Evolutionary conservation across 2,329 filamentous ascomycete genomes (phyloP).

Genomic region (Hypoxylon sp.): DNA sequence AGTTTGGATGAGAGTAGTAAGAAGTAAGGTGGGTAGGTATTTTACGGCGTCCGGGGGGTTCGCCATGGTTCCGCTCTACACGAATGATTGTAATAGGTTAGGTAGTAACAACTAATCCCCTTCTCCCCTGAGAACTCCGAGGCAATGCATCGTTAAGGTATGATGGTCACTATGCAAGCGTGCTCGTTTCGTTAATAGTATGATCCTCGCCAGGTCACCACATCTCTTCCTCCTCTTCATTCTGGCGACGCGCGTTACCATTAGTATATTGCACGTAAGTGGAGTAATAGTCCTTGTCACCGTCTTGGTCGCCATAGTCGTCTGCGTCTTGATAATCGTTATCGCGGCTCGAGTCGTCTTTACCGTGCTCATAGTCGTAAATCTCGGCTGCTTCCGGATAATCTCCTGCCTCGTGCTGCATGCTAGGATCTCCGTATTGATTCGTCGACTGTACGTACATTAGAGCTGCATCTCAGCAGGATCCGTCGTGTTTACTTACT

Average conservation of each 20-base stretch:
- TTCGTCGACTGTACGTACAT: constrained; percentile 54
- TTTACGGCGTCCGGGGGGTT: constrained; percentile 23
- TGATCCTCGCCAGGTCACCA: constrained; percentile 53
- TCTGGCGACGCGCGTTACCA: constrained; percentile 43
- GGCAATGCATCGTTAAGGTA: constrained; percentile 31
- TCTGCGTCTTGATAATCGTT: constrained; percentile 53
- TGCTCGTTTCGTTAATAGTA: constrained; percentile 12
- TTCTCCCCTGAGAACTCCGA: constrained; percentile 25
- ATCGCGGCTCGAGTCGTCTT: constrained; percentile 56
- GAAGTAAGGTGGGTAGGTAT: neutral
- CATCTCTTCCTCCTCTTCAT: constrained; percentile 55
- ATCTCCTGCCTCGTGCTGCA: constrained; percentile 58
- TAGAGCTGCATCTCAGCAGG: constrained; percentile 15
- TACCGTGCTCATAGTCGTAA: constrained; percentile 64
- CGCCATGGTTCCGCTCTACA: constrained; percentile 25
- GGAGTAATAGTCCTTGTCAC: constrained; percentile 47
- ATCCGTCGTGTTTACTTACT: constrained; percentile 53
- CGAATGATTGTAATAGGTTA: constrained; percentile 11
- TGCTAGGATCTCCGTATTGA: constrained; percentile 60
- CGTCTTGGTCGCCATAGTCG: constrained; percentile 47
- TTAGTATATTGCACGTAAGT: constrained; percentile 44
- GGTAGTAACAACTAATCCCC: constrained; percentile 15
- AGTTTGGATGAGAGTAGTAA: constrained; percentile 7
- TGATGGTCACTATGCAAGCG: constrained; percentile 14
- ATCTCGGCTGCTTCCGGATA: constrained; percentile 66